Base-by-base conservation (phyloP, 768 basidiomycete genomes). In the Mycena polygramma region DNA sequence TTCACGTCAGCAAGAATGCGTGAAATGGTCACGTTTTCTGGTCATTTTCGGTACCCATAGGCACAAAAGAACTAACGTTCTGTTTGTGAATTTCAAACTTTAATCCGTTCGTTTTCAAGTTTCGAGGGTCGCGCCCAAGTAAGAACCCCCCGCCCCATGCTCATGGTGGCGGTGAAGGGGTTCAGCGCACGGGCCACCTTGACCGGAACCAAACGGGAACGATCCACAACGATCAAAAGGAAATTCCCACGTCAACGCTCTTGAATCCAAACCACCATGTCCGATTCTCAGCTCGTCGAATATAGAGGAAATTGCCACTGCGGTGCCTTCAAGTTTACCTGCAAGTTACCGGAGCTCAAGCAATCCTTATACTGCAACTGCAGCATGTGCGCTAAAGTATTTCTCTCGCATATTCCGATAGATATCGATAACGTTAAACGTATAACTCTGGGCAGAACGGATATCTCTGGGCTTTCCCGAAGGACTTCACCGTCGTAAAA, bases 301-400 rank as follows among this genome's bases (percentile, higher is more conserved):
- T 72, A 72, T 37, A 62, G 26, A 11, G 71, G 67, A 15, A 72
- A 69, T 19, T 72, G 71, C 67, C 71, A 72, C 58, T 72, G 71
- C 57, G 70, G 65, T 24, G 65, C 65, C 14, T 71, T 72, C 70
- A 68, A 41, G 52, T 72, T 60, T 48, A 68, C 54, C 0, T 61
- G 68, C 63, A 68, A 62, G 48, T 20, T 59, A 0, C 67, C 71
- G 9, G 39, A 54, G 51, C 22, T 72, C 37, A 53, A 62, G n/a
- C 20, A 39, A n/a, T 59, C 26, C 4, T 13, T 14, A 6, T 41
- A 26, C 1, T 71, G 70, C 41, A 48, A 58, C 46, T 71, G 70
- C 55, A 67, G 65, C 39, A 63, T 66, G 36, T 71, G 70, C 37
- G 51, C 45, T 15, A 66, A 26, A 48, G 68, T 63, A 30, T 49